Evolutionary conservation across 495 filamentous ascomycete genomes (phyloP).

Genomic region (Symbiotaphrina buchneri): DNA sequence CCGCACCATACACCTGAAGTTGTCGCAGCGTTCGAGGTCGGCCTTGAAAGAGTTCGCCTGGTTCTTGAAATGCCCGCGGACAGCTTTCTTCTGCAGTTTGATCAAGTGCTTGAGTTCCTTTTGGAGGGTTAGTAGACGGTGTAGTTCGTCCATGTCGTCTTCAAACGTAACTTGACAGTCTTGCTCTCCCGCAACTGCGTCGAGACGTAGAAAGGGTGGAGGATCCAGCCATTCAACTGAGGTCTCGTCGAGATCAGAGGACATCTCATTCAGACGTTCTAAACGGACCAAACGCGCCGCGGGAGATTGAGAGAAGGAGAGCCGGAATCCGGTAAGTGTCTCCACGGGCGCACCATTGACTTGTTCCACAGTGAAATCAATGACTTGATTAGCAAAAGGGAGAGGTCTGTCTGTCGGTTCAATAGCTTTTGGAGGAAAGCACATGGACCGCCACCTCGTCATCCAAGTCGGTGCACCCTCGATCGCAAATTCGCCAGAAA

Average conservation of each 20-base stretch:
- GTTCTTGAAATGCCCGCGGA: constrained; percentile 7
- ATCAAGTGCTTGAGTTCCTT: constrained; percentile 9
- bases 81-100: constrained; percentile 8
- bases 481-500: background rate
- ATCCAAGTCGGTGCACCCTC: background rate
- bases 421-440: too few species aligned
- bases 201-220: background rate
- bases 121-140: constrained; percentile 9
- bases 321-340: background rate
- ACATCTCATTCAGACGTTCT: background rate
- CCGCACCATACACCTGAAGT: constrained; percentile 11
- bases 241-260: background rate
- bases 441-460: background rate
- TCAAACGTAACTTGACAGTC: constrained; percentile 4
- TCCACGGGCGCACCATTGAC: constrained; percentile 2
- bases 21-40: constrained; percentile 15
- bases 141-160: constrained; percentile 12
- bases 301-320: constrained; percentile 1
- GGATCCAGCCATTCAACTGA: background rate
- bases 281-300: background rate
- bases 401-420: background rate
- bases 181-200: background rate
- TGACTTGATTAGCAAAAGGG: background rate
- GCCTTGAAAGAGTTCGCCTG: constrained; percentile 9
- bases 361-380: constrained; percentile 3